Evolutionary conservation across 2,329 filamentous ascomycete species (phyloP).

Genomic region (Calonectria montana): DNA sequence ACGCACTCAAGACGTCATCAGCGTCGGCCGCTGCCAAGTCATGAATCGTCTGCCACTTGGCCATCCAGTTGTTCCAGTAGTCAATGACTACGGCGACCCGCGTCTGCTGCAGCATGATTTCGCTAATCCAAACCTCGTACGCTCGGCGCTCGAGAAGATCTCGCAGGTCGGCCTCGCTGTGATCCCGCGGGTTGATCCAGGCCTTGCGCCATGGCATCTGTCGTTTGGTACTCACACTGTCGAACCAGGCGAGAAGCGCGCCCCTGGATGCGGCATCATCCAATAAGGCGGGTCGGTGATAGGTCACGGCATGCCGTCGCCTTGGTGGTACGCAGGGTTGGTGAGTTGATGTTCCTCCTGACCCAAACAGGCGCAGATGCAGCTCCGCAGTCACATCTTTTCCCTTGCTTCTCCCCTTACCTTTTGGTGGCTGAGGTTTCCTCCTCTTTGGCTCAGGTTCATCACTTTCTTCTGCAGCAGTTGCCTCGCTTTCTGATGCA

Average conservation of each 20-base stretch:
- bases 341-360: not conserved
- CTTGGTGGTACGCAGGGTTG: conserved; percentile 30
- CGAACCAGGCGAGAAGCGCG: conserved; percentile 64
- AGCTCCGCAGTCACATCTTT: conserved; percentile 25
- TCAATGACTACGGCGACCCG: conserved; percentile 71
- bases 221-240: conserved; percentile 57
- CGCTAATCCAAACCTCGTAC: conserved; percentile 75
- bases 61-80: conserved; percentile 73
- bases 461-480: conserved; percentile 28
- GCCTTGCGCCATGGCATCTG: conserved; percentile 70
- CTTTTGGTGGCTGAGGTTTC: conserved; percentile 32
- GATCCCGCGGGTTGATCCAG: conserved; percentile 61
- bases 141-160: conserved; percentile 63
- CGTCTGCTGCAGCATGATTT: conserved; percentile 76
- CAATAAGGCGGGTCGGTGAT: conserved; percentile 64
- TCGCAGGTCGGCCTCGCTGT: conserved; percentile 50
- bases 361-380: conserved; percentile 32
- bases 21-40: conserved; percentile 64
- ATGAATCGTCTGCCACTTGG: conserved; percentile 68
- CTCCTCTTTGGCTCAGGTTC: conserved; percentile 35
- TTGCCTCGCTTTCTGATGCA: conserved; percentile 38
- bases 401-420: conserved; percentile 30
- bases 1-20: conserved; percentile 68
- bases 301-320: conserved; percentile 52
- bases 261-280: conserved; percentile 46